Conservation (phyloP, 306 rosid genomes). For the Prunus dulcis region DNA sequence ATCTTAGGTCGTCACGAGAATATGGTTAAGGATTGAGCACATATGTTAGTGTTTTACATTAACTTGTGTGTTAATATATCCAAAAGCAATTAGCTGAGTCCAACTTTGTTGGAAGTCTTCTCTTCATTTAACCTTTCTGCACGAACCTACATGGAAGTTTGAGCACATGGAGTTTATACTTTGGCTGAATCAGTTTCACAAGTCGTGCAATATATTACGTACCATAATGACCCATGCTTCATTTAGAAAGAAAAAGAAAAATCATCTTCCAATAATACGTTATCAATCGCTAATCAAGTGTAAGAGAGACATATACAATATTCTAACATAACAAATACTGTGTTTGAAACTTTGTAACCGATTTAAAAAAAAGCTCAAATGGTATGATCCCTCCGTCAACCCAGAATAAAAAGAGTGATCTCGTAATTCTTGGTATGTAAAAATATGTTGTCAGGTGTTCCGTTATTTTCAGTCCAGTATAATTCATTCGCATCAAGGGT, state of each 20-base stretch:
- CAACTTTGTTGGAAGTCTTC: not conserved
- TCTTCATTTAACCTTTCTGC: not conserved
- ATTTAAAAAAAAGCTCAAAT: too few relatives aligned
- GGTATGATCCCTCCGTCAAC: too few relatives aligned
- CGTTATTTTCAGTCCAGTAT: not conserved
- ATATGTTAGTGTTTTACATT: not conserved
- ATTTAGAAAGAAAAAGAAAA: not conserved
- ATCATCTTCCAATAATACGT: too few relatives aligned
- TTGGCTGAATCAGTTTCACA: not conserved
- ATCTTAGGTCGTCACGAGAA: constrained; percentile 10
- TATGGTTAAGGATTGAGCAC: not conserved
- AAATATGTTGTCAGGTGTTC: too few relatives aligned
- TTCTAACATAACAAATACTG: too few relatives aligned
- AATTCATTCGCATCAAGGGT: not conserved
- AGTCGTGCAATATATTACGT: not conserved
- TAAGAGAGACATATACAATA: too few relatives aligned
- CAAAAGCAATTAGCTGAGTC: not conserved
- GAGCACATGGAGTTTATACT: not conserved
- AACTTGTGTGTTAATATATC: not conserved
- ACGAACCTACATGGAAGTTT: not conserved
- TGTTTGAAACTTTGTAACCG: too few relatives aligned
- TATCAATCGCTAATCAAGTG: too few relatives aligned
- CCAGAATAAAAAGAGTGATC: too few relatives aligned
- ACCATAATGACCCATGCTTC: not conserved
- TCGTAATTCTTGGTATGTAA: too few relatives aligned